phyloP scores from a whole-genome alignment of 2,329 filamentous ascomycete species.

The Talaromyces funiculosus region DNA sequence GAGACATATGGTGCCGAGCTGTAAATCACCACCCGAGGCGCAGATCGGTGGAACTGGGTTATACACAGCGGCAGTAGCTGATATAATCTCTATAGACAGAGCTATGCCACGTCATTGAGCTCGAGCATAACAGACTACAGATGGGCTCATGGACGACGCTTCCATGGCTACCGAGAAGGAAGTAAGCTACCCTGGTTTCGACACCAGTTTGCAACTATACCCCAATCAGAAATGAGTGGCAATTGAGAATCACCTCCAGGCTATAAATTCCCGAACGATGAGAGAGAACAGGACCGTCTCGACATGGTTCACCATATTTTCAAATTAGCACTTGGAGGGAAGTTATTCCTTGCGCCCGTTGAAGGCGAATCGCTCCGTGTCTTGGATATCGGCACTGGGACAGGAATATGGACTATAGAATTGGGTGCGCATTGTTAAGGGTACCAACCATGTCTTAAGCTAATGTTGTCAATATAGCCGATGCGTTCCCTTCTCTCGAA shows the following conservation, averaged over 20 bases:
- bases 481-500: not conserved
- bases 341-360: slow-evolving; percentile 6
- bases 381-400: slow-evolving; percentile 8
- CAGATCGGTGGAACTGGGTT: not conserved
- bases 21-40: slow-evolving; percentile 6
- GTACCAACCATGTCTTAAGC: no score
- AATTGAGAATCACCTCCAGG: no score
- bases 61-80: not conserved
- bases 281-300: not conserved
- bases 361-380: not conserved
- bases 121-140: slow-evolving; percentile 17
- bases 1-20: slow-evolving; percentile 11
- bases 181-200: slow-evolving; percentile 24
- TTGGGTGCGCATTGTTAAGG: not conserved
- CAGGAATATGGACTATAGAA: slow-evolving; percentile 10
- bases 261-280: no score
- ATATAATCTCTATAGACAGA: no score
- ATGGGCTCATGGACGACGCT: slow-evolving; percentile 19
- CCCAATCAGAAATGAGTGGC: no score
- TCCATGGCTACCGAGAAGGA: slow-evolving; percentile 28
- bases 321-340: not conserved
- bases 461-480: no score
- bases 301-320: slow-evolving; percentile 7
- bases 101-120: slow-evolving; percentile 31
- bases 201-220: no score